Evolutionary conservation across 192 early-diverging fungal genomes (phyloP).

Genomic region (Backusella mclennaniae): DNA sequence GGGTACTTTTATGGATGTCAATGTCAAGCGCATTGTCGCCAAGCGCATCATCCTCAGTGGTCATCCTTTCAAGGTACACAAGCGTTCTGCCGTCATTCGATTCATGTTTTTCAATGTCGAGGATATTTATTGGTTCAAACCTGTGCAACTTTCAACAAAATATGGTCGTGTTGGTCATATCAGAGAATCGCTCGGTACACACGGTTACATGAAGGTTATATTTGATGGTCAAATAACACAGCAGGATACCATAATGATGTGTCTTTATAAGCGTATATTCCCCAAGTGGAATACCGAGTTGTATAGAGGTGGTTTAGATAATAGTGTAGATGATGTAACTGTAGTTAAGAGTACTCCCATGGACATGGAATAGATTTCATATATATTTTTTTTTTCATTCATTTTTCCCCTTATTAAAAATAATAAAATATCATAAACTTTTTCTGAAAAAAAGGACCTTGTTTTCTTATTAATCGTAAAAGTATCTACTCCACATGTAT

Average conservation of each 20-base stretch:
- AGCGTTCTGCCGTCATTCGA: constrained; percentile 87
- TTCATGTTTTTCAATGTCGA: constrained; percentile 95
- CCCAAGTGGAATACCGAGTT: constrained; percentile 92
- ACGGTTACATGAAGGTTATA: constrained; percentile 95
- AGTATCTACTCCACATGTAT: no score
- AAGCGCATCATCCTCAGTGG: constrained; percentile 95
- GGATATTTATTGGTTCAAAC: constrained; percentile 95
- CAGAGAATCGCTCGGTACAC: constrained; percentile 89
- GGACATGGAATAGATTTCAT: constrained; percentile 15
- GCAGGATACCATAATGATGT: constrained; percentile 96
- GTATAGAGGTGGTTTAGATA: constrained; percentile 33
- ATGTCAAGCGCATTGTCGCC: constrained; percentile 86
- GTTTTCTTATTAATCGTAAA: no score
- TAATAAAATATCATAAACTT: background rate
- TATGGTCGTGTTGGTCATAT: constrained; percentile 91
- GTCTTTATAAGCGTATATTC: constrained; percentile 93
- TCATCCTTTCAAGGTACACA: constrained; percentile 93
- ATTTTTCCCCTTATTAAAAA: background rate
- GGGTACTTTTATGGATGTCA: constrained; percentile 72
- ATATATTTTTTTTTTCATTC: background rate
- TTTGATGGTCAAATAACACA: constrained; percentile 89
- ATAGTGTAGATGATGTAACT: background rate
- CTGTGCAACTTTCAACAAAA: constrained; percentile 91
- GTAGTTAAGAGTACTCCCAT: constrained; percentile 12
- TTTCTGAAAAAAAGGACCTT: no score